Evolutionary conservation across 108 stramenopile species (phyloP).

Genomic region (Ochromonas danica): DNA sequence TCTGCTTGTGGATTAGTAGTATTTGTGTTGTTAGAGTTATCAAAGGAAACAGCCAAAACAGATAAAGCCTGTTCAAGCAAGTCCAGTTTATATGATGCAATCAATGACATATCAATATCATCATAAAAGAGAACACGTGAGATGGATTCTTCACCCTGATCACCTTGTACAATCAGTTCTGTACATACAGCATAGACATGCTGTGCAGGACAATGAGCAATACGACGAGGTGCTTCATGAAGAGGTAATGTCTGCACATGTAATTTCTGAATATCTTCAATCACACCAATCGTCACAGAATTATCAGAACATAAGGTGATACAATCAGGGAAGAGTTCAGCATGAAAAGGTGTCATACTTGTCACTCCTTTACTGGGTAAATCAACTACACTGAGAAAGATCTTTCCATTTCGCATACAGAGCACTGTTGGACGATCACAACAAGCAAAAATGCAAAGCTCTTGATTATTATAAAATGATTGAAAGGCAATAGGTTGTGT

Average conservation of each 20-base stretch:
- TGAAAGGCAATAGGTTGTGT: constrained; percentile 86
- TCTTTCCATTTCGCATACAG: constrained; percentile 77
- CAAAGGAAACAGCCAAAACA: constrained; percentile 39
- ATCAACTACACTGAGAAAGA: constrained; percentile 89
- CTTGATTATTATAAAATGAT: constrained; percentile 58
- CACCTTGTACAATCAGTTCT: background rate
- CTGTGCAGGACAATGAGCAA: constrained; percentile 73
- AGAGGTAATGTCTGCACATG: constrained; percentile 87
- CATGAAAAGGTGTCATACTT: constrained; percentile 57
- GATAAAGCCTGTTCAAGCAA: constrained; percentile 36
- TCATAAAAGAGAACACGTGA: constrained; percentile 40
- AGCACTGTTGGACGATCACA: constrained; percentile 95
- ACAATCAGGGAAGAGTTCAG: constrained; percentile 69
- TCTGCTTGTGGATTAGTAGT: constrained; percentile 8
- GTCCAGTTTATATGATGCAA: constrained; percentile 38
- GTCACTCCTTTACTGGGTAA: constrained; percentile 57
- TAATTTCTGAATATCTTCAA: constrained; percentile 96
- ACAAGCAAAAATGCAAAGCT: constrained; percentile 80
- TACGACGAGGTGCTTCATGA: constrained; percentile 83
- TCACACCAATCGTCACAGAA: constrained; percentile 81
- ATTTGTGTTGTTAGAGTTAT: background rate
- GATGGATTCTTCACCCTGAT: constrained; percentile 27
- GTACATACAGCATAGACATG: constrained; percentile 49
- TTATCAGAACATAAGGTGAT: constrained; percentile 84
- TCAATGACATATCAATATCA: constrained; percentile 26